Base-by-base conservation (phyloP, 169 alveolate species). In the Perkinsus olseni region DNA sequence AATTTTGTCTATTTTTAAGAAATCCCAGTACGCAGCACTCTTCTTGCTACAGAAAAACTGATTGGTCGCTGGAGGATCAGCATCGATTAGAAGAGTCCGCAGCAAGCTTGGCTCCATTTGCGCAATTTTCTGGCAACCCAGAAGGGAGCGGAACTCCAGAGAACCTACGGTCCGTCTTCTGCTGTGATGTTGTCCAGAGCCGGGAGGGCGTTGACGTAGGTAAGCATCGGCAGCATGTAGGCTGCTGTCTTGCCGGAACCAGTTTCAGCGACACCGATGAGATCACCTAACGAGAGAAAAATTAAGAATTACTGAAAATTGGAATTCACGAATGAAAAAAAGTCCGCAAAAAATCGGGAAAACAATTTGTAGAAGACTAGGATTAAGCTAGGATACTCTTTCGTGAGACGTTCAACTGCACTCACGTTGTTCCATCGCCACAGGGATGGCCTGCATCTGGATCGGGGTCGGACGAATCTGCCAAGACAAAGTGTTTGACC, bases 261-360 rank as follows among this genome's bases (percentile, higher is more conserved):
- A 10, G 99, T 99, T 91, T 98, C 99, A 8, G 99, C 99, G 62
- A 99, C 96, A 28, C 99, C 99, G n/a, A 99, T 98, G 94, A 99
- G 93, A 96, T 99, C 99, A 82, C 99, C 62, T 45, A 17, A 10
- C 24, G 62, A 45, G 62, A n/a, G n/a, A n/a, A n/a, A n/a, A n/a
- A n/a, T n/a, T n/a, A n/a, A n/a, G n/a, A n/a, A n/a, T n/a, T n/a
- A n/a, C n/a, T n/a, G n/a, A n/a, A n/a, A n/a, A n/a, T n/a, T 45
- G 62, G 17, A 10, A 17, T 45, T 17, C 17, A 6, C 62, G 17
- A 45, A 45, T 6, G 62, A 45, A 45, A 45, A 6, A 45, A 45
- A 45, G 62, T 45, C n/a, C n/a, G n/a, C n/a, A n/a, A n/a, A n/a
- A n/a, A n/a, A n/a, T n/a, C n/a, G n/a, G n/a, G n/a, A n/a, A n/a